phyloP scores from a whole-genome alignment of 75 land plant species.

The Cryptomeria japonica region DNA sequence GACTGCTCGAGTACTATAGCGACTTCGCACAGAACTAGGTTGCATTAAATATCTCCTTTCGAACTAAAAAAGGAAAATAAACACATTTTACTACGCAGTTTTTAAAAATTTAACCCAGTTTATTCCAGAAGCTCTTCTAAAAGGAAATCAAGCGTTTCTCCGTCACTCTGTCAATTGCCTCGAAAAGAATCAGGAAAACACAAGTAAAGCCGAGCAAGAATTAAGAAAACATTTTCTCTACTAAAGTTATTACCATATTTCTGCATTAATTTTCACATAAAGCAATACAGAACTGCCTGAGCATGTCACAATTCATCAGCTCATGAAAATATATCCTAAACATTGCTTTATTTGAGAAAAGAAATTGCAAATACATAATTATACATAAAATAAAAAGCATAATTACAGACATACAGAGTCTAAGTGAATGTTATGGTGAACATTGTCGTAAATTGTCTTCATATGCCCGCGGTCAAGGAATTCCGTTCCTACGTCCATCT shows the following conservation, averaged over 20 bases:
- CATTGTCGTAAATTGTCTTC: slow-evolving; percentile 78
- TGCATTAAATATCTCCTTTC: neutral
- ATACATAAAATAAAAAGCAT: neutral
- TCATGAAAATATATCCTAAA: neutral
- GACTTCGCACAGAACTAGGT: neutral
- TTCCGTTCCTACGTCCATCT: neutral
- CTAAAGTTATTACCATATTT: neutral
- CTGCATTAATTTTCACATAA: neutral
- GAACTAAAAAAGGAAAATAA: neutral
- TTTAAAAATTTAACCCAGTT: no score
- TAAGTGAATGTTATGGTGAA: slow-evolving; percentile 76
- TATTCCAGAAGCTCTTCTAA: neutral
- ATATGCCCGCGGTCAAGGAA: slow-evolving; percentile 33
- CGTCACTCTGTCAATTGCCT: neutral
- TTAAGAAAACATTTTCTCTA: neutral
- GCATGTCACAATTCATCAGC: neutral
- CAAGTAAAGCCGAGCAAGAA: neutral
- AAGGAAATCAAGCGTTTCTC: neutral
- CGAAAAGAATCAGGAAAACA: neutral
- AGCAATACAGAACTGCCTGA: neutral
- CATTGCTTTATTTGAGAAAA: neutral
- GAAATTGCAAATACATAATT: neutral
- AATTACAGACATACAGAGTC: slow-evolving; percentile 46
- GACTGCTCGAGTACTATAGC: neutral
- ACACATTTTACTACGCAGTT: no score